Evolutionary conservation across 1,139 yeast species (phyloP).

Genomic region (Blastobotrys proliferans): DNA sequence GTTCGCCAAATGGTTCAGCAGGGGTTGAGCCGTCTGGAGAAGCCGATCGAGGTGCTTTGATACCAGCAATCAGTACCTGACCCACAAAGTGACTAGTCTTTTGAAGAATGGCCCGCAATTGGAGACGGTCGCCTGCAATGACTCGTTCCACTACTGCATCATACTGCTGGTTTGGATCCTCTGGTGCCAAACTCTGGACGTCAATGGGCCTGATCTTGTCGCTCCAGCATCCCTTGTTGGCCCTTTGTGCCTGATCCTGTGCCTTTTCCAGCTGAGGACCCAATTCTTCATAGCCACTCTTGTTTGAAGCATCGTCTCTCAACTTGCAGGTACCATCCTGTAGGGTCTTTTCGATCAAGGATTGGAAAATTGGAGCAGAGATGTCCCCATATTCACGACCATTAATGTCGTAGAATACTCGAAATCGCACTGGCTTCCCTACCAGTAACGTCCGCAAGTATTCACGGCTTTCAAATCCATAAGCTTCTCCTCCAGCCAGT

Average conservation of each 20-base stretch:
- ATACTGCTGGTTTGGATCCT: slow-evolving; percentile 38
- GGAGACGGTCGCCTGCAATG: slow-evolving; percentile 70
- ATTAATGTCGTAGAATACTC: slow-evolving; percentile 49
- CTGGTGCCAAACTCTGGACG: slow-evolving; percentile 36
- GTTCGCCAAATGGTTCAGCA: slow-evolving; percentile 55
- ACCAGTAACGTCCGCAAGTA: slow-evolving; percentile 58
- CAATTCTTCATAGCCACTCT: slow-evolving; percentile 39
- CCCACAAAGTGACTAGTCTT: slow-evolving; percentile 43
- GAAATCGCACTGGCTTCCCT: slow-evolving; percentile 64
- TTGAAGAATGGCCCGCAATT: slow-evolving; percentile 49
- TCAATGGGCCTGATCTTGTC: slow-evolving; percentile 31
- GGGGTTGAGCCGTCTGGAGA: slow-evolving; percentile 35
- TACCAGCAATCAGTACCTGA: slow-evolving; percentile 67
- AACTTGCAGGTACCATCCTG: slow-evolving; percentile 60
- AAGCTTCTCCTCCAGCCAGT: slow-evolving; percentile 38
- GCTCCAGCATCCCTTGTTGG: slow-evolving; percentile 55
- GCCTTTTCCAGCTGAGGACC: slow-evolving; percentile 38
- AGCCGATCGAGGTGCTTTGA: slow-evolving; percentile 67
- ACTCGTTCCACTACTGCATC: slow-evolving; percentile 69
- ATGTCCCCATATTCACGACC: slow-evolving; percentile 74
- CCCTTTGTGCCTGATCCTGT: slow-evolving; percentile 49
- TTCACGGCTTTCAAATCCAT: slow-evolving; percentile 57
- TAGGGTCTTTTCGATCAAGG: slow-evolving; percentile 55
- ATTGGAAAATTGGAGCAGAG: slow-evolving; percentile 58
- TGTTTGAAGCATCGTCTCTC: slow-evolving; percentile 47